Evolutionary conservation across 257 asterid species (phyloP).

Genomic region (Orobanche coerulescens): DNA sequence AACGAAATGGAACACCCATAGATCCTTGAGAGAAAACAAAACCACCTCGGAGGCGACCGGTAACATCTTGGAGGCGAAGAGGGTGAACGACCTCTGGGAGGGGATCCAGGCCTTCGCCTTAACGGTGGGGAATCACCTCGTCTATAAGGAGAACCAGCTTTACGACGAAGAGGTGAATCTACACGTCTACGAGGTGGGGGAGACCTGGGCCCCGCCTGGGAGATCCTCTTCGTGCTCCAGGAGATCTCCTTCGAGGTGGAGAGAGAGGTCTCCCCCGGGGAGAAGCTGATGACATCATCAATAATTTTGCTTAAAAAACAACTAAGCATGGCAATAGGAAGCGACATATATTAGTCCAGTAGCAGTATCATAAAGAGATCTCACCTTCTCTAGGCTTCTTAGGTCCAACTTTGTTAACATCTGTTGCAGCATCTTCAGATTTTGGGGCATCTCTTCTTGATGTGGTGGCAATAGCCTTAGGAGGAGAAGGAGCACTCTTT

Average conservation of each 20-base stretch:
- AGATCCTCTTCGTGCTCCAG: too few species aligned
- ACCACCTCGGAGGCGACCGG: slow-evolving; percentile 54
- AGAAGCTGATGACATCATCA: slow-evolving; percentile 35
- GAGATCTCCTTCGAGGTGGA: slow-evolving; percentile 51
- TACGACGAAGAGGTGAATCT: slow-evolving; percentile 52
- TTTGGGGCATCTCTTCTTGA: slow-evolving; percentile 43
- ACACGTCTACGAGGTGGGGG: slow-evolving; percentile 36
- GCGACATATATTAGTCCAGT: not conserved
- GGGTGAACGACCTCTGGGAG: too few species aligned
- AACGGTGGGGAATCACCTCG: too few species aligned
- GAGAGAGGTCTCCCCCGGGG: slow-evolving; percentile 50
- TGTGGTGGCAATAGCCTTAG: slow-evolving; percentile 39
- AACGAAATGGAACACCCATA: too few species aligned
- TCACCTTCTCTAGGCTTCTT: slow-evolving; percentile 54
- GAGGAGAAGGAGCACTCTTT: slow-evolving; percentile 45
- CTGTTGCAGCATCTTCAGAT: slow-evolving; percentile 35
- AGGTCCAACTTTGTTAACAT: slow-evolving; percentile 41
- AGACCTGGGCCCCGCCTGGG: slow-evolving; percentile 43
- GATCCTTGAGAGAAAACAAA: too few species aligned
- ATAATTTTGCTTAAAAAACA: too few species aligned
- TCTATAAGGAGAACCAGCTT: slow-evolving; percentile 35
- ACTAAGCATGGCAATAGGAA: not conserved
- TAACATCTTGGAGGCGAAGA: too few species aligned
- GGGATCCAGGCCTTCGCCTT: too few species aligned
- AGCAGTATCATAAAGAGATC: not conserved